These are phyloP conservation scores for Hylodesmum podocarpum DNA, from an alignment of 306 rosid genomes.

Conservation along the genomic window DNA sequence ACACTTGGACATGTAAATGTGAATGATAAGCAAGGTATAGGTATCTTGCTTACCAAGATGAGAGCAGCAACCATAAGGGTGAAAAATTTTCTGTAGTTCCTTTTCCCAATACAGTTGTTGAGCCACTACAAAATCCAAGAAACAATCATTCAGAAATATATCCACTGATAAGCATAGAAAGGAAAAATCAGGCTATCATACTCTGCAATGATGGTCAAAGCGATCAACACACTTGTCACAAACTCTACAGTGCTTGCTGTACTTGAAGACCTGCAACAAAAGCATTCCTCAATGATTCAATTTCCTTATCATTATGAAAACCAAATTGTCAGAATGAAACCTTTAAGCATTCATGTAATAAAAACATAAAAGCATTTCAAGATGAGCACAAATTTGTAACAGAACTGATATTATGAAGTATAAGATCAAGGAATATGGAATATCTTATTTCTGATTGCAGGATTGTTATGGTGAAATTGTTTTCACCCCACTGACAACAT, in stretches of 20 bases:
- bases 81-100: conserved; percentile 87
- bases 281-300: conserved; percentile 14
- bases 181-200: conserved; percentile 36
- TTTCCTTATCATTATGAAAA: conserved; percentile 1
- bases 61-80: conserved; percentile 94
- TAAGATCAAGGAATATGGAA: conserved; percentile 18
- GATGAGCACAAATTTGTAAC: not conserved
- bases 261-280: conserved; percentile 82
- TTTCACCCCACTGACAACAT: not conserved
- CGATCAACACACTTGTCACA: conserved; percentile 94
- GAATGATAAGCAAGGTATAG: conserved; percentile 18
- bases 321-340: not conserved
- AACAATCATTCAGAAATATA: conserved; percentile 27
- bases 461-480: conserved; percentile 11
- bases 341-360: not conserved
- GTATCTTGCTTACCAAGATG: conserved; percentile 80
- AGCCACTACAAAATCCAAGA: conserved; percentile 77
- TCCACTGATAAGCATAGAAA: not conserved
- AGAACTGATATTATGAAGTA: conserved; percentile 4
- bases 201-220: conserved; percentile 99
- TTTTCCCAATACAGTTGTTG: conserved; percentile 89
- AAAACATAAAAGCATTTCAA: not conserved
- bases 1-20: conserved; percentile 7
- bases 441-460: conserved; percentile 13
- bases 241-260: conserved; percentile 96